Conservation (phyloP, 768 basidiomycete species). For the Boletellus ananiceps region DNA sequence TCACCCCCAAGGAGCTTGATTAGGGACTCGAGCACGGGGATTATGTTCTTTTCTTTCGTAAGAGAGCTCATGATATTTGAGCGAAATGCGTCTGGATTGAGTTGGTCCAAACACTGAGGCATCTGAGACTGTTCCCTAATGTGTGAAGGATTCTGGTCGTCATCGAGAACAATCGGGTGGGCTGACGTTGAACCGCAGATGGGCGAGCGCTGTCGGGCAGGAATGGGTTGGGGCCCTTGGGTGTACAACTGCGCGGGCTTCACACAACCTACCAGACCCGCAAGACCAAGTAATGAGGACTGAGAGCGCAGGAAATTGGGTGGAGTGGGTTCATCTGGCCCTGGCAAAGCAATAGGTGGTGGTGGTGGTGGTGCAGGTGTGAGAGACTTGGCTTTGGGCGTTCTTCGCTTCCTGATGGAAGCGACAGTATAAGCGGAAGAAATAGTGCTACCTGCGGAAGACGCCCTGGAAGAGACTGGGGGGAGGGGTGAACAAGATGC, state of each 20-base stretch:
- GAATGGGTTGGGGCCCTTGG: not conserved
- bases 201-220: slow-evolving; percentile 35
- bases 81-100: slow-evolving; percentile 42
- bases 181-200: slow-evolving; percentile 48
- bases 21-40: slow-evolving; percentile 60
- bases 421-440: slow-evolving; percentile 1
- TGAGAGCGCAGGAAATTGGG: slow-evolving; percentile 72
- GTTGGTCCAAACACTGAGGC: slow-evolving; percentile 19
- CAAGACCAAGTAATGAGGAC: slow-evolving; percentile 63
- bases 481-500: slow-evolving; percentile 12
- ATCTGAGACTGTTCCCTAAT: slow-evolving; percentile 11
- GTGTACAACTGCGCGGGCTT: slow-evolving; percentile 41
- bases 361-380: slow-evolving; percentile 48
- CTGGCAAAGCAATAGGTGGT: slow-evolving; percentile 53
- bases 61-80: slow-evolving; percentile 59
- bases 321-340: slow-evolving; percentile 56
- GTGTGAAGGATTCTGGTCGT: slow-evolving; percentile 38
- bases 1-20: slow-evolving; percentile 49
- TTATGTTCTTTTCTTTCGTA: slow-evolving; percentile 59
- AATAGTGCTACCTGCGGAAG: slow-evolving; percentile 5
- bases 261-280: slow-evolving; percentile 64
- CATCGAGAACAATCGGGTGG: slow-evolving; percentile 72
- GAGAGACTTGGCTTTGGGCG: slow-evolving; percentile 33
- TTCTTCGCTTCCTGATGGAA: slow-evolving; percentile 33
- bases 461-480: slow-evolving; percentile 7